Conservation (phyloP, 2,329 filamentous ascomycete species). For the Shiraia sp. region DNA sequence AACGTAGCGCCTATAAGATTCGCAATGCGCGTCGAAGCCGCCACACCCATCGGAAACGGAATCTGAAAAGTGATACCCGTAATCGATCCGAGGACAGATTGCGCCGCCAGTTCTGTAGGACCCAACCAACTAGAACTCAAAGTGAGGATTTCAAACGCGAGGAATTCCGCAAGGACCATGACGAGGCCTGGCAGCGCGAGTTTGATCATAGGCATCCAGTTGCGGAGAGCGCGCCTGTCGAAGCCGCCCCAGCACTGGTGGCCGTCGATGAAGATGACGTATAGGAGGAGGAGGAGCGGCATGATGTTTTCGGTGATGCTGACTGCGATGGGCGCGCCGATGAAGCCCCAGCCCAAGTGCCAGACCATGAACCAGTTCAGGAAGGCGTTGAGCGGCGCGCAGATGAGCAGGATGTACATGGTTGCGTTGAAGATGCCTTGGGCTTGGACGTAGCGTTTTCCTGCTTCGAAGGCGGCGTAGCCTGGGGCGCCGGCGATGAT, state of each 20-base stretch:
- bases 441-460: slow-evolving; percentile 86
- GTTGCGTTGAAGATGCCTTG: slow-evolving; percentile 84
- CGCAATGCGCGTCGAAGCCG: slow-evolving; percentile 83
- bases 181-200: slow-evolving; percentile 86
- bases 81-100: slow-evolving; percentile 81
- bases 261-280: slow-evolving; percentile 73
- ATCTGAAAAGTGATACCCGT: slow-evolving; percentile 85
- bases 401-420: slow-evolving; percentile 80
- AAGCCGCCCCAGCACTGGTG: slow-evolving; percentile 82
- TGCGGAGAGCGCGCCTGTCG: slow-evolving; percentile 67
- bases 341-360: slow-evolving; percentile 60
- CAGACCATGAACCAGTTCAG: slow-evolving; percentile 84
- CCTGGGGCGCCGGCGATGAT: slow-evolving; percentile 73
- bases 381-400: slow-evolving; percentile 77
- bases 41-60: slow-evolving; percentile 88
- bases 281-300: slow-evolving; percentile 71
- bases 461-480: slow-evolving; percentile 74
- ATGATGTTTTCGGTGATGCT: slow-evolving; percentile 75
- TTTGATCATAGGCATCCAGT: slow-evolving; percentile 83
- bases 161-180: slow-evolving; percentile 92
- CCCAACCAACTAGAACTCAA: slow-evolving; percentile 81
- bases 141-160: slow-evolving; percentile 90
- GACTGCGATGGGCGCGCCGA: slow-evolving; percentile 80
- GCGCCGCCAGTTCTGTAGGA: slow-evolving; percentile 79
- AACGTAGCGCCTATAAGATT: slow-evolving; percentile 90